Percentiles rank a stretch among this genome's conserved stretches.
These are phyloP conservation scores for Sugiyamaella floridensis DNA, from an alignment of 805 yeast genomes.

Conservation along the genomic window DNA sequence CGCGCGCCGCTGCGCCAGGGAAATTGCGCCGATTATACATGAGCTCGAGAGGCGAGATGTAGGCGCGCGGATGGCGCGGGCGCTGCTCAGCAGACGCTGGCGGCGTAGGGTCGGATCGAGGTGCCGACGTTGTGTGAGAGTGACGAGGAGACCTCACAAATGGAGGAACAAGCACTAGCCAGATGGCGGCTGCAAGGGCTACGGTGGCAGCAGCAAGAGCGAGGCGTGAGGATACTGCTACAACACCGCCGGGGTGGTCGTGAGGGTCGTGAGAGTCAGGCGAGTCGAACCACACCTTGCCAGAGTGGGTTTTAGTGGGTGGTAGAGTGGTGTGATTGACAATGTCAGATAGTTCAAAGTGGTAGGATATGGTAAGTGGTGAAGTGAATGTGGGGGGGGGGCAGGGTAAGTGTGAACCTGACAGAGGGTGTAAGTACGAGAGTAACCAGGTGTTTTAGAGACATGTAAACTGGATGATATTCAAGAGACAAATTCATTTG, in stretches of 20 bases:
- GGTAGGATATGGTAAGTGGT: no score
- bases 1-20: background rate
- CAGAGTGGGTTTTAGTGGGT: no score
- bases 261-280: background rate
- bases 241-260: no score
- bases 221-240: background rate
- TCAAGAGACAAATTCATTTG: no score
- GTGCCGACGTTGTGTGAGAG: background rate
- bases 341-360: no score
- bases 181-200: background rate
- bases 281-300: background rate
- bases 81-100: conserved; percentile 2
- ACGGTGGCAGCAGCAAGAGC: background rate
- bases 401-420: no score
- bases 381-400: no score
- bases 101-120: background rate
- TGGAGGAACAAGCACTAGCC: background rate
- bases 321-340: no score
- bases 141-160: background rate
- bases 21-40: background rate
- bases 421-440: no score
- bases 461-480: no score
- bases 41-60: background rate
- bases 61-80: background rate
- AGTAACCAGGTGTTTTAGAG: no score